Evolutionary conservation across 371 early-diverging fungal genomes (phyloP), one percentile per base, ranked within the genome.

Genomic region (Mortierella sp.): DNA sequence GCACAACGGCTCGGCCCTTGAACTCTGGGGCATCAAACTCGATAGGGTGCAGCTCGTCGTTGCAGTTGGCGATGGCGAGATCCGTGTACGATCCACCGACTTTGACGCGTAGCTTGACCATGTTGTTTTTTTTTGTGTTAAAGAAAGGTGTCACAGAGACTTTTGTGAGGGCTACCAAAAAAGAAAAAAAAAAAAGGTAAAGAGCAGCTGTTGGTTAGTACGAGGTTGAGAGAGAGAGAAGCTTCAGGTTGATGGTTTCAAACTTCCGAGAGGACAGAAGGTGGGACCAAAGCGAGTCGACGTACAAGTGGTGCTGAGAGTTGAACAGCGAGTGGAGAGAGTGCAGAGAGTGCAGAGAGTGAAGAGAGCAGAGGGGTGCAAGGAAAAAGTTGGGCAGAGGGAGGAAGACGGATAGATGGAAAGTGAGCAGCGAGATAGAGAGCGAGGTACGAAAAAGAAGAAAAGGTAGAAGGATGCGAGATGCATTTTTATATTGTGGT

Each of bases 21-120:
- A 86, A 88, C 55, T 80, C 72, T 18, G 84, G 83, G 23, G 80
- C 72, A 71, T 88, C 88, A 47, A 88, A 82, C 62, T 84, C 85
- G 60, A 83, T 80, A 45, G 87, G 87, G 43, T 80, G 67, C n/a
- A 47, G 18, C 48, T 86, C 87, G 46, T 84, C 85, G 79, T 88
- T 88, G 43, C 83, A 81, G 68, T 81, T 82, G 71, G 81, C 73
- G 18, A 76, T 67, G 21, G 54, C 49, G 49, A 85, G 64, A 55
- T 72, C 78, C 9, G 71, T 78, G 61, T 81, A 79, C 38, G 60
- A 56, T 13, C 84, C 74, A 12, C 86, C 86, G 19, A 78, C 83
- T 8, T 61, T 28, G 50, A 86, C 74, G 7, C 82, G 70, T 28
- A 86, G 76, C 47, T 74, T 74, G 66, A 74, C 76, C 76, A 74